Conservation (phyloP, 2,329 filamentous ascomycete species). For the Neofusicoccum sp. region DNA sequence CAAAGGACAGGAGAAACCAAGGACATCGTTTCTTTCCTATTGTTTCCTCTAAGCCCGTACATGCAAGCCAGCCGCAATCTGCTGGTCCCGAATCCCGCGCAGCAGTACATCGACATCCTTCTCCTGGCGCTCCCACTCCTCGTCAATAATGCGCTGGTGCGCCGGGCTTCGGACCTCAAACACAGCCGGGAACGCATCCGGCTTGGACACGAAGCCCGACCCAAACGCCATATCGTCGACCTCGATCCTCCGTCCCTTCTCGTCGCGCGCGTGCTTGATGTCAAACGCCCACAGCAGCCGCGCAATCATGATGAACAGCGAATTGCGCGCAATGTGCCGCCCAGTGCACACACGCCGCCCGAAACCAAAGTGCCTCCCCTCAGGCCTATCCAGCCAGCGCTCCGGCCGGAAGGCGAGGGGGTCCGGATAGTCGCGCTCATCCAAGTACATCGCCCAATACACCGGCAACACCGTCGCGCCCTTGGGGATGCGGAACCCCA, state of each 20-base stretch:
- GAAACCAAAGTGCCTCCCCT: slow-evolving; percentile 42
- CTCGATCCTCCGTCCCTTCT: slow-evolving; percentile 14
- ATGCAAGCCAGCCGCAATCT: slow-evolving; percentile 24
- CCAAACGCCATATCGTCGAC: slow-evolving; percentile 28
- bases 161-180: slow-evolving; percentile 27
- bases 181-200: slow-evolving; percentile 27
- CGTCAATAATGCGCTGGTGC: slow-evolving; percentile 24
- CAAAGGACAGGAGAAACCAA: too few species aligned
- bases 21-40: too few species aligned
- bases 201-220: slow-evolving; percentile 25
- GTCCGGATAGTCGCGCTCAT: slow-evolving; percentile 26
- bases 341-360: slow-evolving; percentile 49
- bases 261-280: slow-evolving; percentile 30
- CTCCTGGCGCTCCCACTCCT: slow-evolving; percentile 21
- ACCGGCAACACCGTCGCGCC: slow-evolving; percentile 40
- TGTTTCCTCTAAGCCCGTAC: not conserved
- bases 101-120: slow-evolving; percentile 19
- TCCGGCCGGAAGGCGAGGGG: slow-evolving; percentile 37
- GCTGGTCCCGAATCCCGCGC: slow-evolving; percentile 16
- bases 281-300: slow-evolving; percentile 54
- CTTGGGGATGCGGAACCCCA: slow-evolving; percentile 49
- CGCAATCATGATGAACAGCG: slow-evolving; percentile 49
- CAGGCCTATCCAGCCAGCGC: slow-evolving; percentile 28
- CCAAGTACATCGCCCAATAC: slow-evolving; percentile 26
- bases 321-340: slow-evolving; percentile 31